Conservation (phyloP, 805 yeast genomes). For the Yarrowia divulgata region DNA sequence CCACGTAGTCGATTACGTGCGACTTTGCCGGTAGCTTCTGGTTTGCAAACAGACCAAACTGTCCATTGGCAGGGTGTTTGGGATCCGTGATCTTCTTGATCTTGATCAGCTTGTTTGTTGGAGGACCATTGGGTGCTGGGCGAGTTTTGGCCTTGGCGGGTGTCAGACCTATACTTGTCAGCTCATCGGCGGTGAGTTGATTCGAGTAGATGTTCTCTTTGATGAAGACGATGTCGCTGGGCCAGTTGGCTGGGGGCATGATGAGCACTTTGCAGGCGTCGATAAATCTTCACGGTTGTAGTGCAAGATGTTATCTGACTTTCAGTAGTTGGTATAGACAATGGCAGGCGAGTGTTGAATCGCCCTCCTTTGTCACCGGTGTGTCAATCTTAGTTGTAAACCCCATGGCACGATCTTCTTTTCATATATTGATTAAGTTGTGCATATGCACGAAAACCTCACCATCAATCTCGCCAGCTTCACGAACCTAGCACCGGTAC, state of each 20-base stretch:
- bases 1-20: slow-evolving; percentile 44
- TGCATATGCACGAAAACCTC: slow-evolving; percentile 38
- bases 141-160: slow-evolving; percentile 16
- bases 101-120: slow-evolving; percentile 40
- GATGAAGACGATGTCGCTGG: slow-evolving; percentile 40
- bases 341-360: neutral
- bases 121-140: slow-evolving; percentile 24
- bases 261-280: neutral
- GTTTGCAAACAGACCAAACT: slow-evolving; percentile 44
- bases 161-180: slow-evolving; percentile 39
- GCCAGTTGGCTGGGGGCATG: slow-evolving; percentile 44
- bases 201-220: slow-evolving; percentile 42
- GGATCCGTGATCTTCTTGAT: slow-evolving; percentile 42
- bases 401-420: neutral
- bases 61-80: slow-evolving; percentile 44
- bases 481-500: slow-evolving; percentile 13
- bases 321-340: neutral
- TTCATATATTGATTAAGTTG: slow-evolving; percentile 27
- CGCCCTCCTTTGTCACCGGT: neutral
- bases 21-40: slow-evolving; percentile 41
- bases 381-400: neutral
- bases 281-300: neutral
- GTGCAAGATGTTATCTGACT: neutral
- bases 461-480: slow-evolving; percentile 13
- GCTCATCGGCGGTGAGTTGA: slow-evolving; percentile 39